Evolutionary conservation across 2,329 filamentous ascomycete genomes (phyloP).

Genomic region (Trichoderma semiorbis): DNA sequence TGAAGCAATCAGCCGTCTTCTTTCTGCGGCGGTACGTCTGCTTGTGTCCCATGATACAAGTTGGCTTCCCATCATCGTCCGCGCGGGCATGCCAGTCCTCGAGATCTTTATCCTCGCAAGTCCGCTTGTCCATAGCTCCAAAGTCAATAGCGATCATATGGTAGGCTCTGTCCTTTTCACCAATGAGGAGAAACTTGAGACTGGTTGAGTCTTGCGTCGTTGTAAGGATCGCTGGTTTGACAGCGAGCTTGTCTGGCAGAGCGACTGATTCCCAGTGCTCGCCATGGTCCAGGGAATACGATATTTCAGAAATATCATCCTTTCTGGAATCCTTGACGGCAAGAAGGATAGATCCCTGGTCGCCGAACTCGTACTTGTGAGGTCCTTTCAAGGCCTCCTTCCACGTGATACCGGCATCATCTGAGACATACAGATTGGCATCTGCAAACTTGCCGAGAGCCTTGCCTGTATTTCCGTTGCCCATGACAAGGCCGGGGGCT

Average conservation of each 20-base stretch:
- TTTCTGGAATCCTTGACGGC: constrained; percentile 73
- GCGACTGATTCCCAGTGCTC: constrained; percentile 73
- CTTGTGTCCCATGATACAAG: constrained; percentile 93
- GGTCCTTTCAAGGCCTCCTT: constrained; percentile 69
- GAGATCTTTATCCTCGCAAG: constrained; percentile 75
- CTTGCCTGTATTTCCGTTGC: constrained; percentile 83
- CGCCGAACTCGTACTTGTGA: constrained; percentile 95
- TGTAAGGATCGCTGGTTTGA: constrained; percentile 71
- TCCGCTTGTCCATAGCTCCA: constrained; percentile 70
- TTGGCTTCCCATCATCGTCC: constrained; percentile 74
- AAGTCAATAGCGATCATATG: constrained; percentile 80
- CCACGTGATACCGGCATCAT: constrained; percentile 88
- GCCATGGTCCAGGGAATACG: constrained; percentile 87
- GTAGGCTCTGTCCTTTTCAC: constrained; percentile 53
- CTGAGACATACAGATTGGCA: constrained; percentile 81
- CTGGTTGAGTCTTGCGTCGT: constrained; percentile 92
- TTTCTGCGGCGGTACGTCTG: constrained; percentile 84
- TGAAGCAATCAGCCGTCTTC: constrained; percentile 82
- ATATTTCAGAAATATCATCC: constrained; percentile 54
- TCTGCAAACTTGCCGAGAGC: constrained; percentile 67
- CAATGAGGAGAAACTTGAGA: constrained; percentile 82
- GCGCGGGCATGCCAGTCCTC: constrained; percentile 85
- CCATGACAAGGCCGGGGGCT: constrained; percentile 91
- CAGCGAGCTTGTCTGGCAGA: constrained; percentile 62
- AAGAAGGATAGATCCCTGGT: constrained; percentile 83